Conservation (phyloP, 75 land plant genomes). For the Adiantum capillusveneris region DNA sequence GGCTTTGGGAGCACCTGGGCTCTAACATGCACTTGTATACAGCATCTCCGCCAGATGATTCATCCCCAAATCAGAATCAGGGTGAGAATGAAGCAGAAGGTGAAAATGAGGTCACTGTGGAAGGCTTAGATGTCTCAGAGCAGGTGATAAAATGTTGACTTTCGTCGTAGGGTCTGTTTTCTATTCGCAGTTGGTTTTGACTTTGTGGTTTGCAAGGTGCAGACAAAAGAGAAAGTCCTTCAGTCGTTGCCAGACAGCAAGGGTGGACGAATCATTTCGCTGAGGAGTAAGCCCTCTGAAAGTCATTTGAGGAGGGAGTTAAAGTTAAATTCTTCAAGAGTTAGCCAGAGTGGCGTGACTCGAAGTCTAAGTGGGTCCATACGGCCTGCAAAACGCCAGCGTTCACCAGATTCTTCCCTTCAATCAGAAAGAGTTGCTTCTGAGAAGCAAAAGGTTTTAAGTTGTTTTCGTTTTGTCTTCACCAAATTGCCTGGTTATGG, state of each 20-base stretch:
- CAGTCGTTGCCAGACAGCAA: background rate
- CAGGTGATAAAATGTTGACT: background rate
- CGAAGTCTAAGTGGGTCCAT: background rate
- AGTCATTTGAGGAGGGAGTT: background rate
- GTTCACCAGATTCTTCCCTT: background rate
- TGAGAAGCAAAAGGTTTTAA: slow-evolving; percentile 5
- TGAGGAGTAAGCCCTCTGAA: background rate
- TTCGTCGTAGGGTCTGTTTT: too few species aligned
- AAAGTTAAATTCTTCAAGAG: too few species aligned
- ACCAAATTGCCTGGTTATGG: too few species aligned
- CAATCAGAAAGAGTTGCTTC: background rate
- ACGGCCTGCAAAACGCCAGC: background rate
- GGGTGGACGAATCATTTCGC: background rate
- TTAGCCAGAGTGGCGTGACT: background rate
- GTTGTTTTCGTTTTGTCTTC: too few species aligned
- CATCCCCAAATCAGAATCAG: slow-evolving; percentile 10
- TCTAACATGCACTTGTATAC: slow-evolving; percentile 47
- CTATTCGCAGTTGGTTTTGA: background rate
- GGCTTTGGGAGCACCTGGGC: slow-evolving; percentile 91
- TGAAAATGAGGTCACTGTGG: background rate
- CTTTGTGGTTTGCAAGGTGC: background rate
- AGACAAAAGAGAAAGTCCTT: background rate
- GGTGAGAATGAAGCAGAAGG: slow-evolving; percentile 3
- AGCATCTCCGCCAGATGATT: slow-evolving; percentile 16
- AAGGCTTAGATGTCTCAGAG: background rate